A percentile compares a stretch with the other conserved stretches of the same genome.
These are phyloP conservation scores for Cladophialophora yegresii DNA, from an alignment of 2,329 filamentous ascomycete species.

Conservation along the genomic window DNA sequence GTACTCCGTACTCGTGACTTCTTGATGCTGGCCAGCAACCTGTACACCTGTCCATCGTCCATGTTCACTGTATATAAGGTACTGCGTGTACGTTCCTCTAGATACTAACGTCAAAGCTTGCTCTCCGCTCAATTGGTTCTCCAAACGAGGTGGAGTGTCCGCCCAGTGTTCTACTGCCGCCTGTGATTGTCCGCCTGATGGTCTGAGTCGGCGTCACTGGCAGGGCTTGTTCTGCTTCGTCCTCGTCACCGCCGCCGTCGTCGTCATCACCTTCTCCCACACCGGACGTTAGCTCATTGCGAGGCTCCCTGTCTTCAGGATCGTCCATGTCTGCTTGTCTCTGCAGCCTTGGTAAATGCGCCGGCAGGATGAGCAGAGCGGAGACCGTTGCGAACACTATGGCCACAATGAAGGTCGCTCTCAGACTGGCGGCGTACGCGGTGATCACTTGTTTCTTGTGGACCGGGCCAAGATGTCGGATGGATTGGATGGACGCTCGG, in stretches of 20 bases:
- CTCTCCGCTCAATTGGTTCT: slow-evolving; percentile 12
- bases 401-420: slow-evolving; percentile 28
- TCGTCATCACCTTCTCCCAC: no score
- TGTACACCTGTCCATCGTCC: no score
- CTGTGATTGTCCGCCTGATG: slow-evolving; percentile 9
- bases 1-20: background rate
- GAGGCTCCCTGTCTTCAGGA: background rate
- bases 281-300: background rate
- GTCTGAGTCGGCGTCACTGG: slow-evolving; percentile 1
- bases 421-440: slow-evolving; percentile 32
- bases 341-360: slow-evolving; percentile 28
- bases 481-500: slow-evolving; percentile 29
- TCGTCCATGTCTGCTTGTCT: slow-evolving; percentile 24
- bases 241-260: slow-evolving; percentile 5
- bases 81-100: background rate
- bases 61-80: background rate
- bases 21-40: no score
- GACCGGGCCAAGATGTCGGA: slow-evolving; percentile 25
- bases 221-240: slow-evolving; percentile 1
- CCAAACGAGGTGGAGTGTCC: slow-evolving; percentile 1
- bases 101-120: slow-evolving; percentile 18
- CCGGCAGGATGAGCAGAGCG: slow-evolving; percentile 27
- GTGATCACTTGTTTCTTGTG: slow-evolving; percentile 34
- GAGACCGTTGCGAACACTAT: slow-evolving; percentile 22
- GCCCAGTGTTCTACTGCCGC: slow-evolving; percentile 4